These are phyloP conservation scores for Dothideomycetes sp. DNA, from an alignment of 2,329 filamentous ascomycete genomes.

Conservation along the genomic window DNA sequence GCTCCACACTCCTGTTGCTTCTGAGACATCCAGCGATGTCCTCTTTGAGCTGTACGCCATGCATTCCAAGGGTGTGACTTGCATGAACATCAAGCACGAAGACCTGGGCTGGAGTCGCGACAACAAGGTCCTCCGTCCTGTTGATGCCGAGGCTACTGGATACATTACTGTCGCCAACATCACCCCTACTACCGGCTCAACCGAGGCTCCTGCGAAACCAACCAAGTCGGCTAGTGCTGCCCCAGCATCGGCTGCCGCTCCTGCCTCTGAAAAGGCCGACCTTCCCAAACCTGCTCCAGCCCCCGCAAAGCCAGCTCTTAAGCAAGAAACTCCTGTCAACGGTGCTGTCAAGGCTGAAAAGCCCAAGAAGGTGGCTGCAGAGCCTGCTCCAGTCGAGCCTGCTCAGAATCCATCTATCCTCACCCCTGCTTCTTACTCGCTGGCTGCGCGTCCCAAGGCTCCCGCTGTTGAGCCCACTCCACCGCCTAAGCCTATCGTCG, in stretches of 20 bases:
- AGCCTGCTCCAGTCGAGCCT: conserved; percentile 1
- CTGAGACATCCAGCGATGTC: conserved; percentile 54
- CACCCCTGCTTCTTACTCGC: conserved; percentile 33
- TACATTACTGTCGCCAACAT: conserved; percentile 62
- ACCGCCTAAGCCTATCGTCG: not conserved
- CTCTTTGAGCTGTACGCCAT: conserved; percentile 94
- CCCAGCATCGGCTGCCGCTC: conserved; percentile 14
- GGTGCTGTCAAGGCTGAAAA: conserved; percentile 16
- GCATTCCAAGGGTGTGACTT: conserved; percentile 96
- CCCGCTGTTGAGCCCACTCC: not conserved
- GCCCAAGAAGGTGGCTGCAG: conserved; percentile 12
- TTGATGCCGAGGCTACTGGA: conserved; percentile 67
- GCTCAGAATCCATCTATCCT: conserved; percentile 24
- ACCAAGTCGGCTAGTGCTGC: conserved; percentile 24
- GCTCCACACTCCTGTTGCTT: conserved; percentile 55
- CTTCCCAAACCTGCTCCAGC: conserved; percentile 18
- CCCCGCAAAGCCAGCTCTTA: conserved; percentile 18
- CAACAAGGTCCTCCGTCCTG: conserved; percentile 71
- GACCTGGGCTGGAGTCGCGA: conserved; percentile 89
- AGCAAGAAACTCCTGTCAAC: conserved; percentile 17
- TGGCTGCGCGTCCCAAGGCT: conserved; percentile 26
- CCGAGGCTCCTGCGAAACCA: conserved; percentile 15
- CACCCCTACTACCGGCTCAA: conserved; percentile 23
- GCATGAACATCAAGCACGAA: conserved; percentile 72
- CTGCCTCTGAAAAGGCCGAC: conserved; percentile 19